phyloP scores from a whole-genome alignment of 495 filamentous ascomycete species.

The Neurospora sublineolata region DNA sequence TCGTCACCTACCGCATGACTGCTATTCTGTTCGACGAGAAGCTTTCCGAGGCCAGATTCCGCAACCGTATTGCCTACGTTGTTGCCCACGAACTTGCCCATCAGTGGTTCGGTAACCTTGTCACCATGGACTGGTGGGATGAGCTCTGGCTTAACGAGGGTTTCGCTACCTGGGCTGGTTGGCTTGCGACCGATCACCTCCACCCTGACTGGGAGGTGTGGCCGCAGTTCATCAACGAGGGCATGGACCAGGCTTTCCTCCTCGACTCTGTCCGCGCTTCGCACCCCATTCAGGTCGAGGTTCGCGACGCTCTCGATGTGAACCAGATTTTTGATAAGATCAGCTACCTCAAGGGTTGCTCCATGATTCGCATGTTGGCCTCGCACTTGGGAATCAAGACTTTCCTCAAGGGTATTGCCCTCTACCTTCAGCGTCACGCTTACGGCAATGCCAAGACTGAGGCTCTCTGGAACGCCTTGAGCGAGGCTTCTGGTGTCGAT shows the following conservation, averaged over 20 bases:
- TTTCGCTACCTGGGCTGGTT: constrained; percentile 97
- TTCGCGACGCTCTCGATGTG: constrained; percentile 79
- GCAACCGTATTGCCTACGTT: constrained; percentile 86
- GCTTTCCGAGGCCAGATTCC: constrained; percentile 75
- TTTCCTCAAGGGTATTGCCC: constrained; percentile 79
- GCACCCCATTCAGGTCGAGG: constrained; percentile 90
- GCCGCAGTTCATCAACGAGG: constrained; percentile 90
- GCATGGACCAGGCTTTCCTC: constrained; percentile 78
- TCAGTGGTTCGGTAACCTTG: constrained; percentile 97
- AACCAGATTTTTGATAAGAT: constrained; percentile 96
- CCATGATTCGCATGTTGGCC: constrained; percentile 88
- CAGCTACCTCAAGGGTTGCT: constrained; percentile 91
- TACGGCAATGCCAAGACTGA: constrained; percentile 93
- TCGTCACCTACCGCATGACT: constrained; percentile 90
- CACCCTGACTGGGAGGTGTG: constrained; percentile 93
- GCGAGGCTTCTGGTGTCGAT: constrained; percentile 78
- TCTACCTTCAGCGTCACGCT: constrained; percentile 75
- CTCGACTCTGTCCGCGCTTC: constrained; percentile 81
- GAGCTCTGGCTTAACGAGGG: constrained; percentile 96
- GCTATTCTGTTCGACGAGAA: constrained; percentile 88
- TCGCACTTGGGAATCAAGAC: constrained; percentile 71
- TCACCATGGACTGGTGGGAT: constrained; percentile 85
- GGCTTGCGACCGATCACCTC: constrained; percentile 82
- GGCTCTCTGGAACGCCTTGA: constrained; percentile 85
- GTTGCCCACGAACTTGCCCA: constrained; percentile 92